These are phyloP conservation scores for Tillandsia leiboldiana DNA, from an alignment of 176 grass and related monocot genomes.

Conservation along the genomic window DNA sequence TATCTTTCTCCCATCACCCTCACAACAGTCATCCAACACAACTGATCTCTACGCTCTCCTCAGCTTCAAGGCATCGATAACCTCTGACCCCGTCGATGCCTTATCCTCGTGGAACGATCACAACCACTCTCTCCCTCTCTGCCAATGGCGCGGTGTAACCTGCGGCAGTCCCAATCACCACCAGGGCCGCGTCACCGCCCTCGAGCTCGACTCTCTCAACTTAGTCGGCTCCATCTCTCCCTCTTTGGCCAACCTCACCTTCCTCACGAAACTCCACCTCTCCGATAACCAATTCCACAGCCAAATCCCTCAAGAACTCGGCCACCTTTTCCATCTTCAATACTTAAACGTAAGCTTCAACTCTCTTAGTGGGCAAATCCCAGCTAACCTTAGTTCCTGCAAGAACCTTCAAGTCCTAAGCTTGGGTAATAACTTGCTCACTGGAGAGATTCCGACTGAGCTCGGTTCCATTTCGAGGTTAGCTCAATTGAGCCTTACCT, in stretches of 20 bases:
- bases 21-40: no score
- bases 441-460: not conserved
- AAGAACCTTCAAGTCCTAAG: not conserved
- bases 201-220: not conserved
- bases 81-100: not conserved
- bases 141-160: not conserved
- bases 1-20: no score
- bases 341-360: not conserved
- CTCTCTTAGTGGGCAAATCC: not conserved
- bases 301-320: not conserved
- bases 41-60: no score
- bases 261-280: not conserved
- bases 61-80: no score
- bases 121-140: not conserved
- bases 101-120: not conserved
- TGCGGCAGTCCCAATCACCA: not conserved
- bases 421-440: not conserved
- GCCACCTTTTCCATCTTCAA: not conserved
- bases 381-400: not conserved
- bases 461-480: not conserved
- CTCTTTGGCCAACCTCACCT: not conserved
- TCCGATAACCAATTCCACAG: not conserved
- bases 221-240: not conserved
- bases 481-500: not conserved
- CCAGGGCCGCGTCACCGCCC: not conserved